These are phyloP conservation scores for Forsythia suspensa DNA, from an alignment of 257 asterid species.

Conservation along the genomic window DNA sequence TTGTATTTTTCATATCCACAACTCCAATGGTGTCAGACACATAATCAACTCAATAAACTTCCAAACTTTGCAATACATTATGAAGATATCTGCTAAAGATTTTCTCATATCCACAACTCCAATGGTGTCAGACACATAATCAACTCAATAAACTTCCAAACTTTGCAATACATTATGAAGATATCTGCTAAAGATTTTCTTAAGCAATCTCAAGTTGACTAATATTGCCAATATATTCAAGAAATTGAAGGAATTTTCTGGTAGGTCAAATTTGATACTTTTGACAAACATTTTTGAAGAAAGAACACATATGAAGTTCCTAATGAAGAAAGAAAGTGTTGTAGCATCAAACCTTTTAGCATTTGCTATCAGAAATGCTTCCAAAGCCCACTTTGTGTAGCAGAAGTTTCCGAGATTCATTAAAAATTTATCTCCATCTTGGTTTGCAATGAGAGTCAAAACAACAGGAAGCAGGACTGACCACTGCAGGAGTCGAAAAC, in stretches of 20 bases:
- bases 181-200: background rate
- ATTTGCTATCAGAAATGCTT: slow-evolving; percentile 56
- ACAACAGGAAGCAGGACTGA: slow-evolving; percentile 71
- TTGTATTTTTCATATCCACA: background rate
- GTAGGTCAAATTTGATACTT: background rate
- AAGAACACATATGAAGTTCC: background rate
- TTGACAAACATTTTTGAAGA: background rate
- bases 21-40: background rate
- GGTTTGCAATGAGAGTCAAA: slow-evolving; percentile 60
- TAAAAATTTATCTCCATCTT: slow-evolving; percentile 43
- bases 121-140: background rate
- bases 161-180: background rate
- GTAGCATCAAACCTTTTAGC: slow-evolving; percentile 45
- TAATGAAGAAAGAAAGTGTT: background rate
- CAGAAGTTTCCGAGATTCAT: slow-evolving; percentile 43
- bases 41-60: background rate
- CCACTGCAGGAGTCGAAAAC: slow-evolving; percentile 39
- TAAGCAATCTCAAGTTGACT: no score
- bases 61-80: background rate
- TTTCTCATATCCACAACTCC: background rate
- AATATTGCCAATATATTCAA: background rate
- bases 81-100: background rate
- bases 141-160: background rate
- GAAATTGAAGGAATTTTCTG: background rate
- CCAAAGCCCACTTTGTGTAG: slow-evolving; percentile 73